These are phyloP conservation scores for Yamadazyma oceani DNA, from an alignment of 1,139 yeast species.

Conservation along the genomic window DNA sequence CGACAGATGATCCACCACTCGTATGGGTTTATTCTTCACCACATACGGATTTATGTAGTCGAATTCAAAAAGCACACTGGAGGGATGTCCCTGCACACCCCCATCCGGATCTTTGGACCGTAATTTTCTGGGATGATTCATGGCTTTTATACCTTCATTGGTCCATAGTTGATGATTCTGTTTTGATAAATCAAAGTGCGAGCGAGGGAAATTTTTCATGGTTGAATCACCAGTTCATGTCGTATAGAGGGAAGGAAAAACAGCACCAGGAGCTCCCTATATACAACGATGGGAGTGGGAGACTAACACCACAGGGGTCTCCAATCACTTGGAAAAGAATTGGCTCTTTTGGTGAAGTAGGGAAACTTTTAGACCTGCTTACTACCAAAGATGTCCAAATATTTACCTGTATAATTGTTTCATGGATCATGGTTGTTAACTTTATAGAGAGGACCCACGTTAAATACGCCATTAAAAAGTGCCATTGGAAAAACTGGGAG, in stretches of 20 bases:
- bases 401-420: constrained; percentile 7
- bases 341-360: neutral
- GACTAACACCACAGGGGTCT: neutral
- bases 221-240: constrained; percentile 8
- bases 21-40: constrained; percentile 23
- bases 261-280: constrained; percentile 7
- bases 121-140: constrained; percentile 18
- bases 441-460: constrained; percentile 65
- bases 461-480: constrained; percentile 42
- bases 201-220: neutral
- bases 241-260: constrained; percentile 17
- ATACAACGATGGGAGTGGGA: constrained; percentile 5
- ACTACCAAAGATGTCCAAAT: constrained; percentile 1
- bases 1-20: constrained; percentile 6
- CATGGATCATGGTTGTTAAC: constrained; percentile 53
- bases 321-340: neutral
- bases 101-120: constrained; percentile 20
- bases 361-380: neutral
- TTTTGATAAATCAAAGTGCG: neutral
- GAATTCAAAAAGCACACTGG: constrained; percentile 27
- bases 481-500: constrained; percentile 71
- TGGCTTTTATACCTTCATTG: neutral
- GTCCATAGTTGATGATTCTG: neutral
- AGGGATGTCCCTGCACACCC: constrained; percentile 6
- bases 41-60: constrained; percentile 30